Base-by-base conservation (phyloP, 305 asterid species). In the Andrographis paniculata region DNA sequence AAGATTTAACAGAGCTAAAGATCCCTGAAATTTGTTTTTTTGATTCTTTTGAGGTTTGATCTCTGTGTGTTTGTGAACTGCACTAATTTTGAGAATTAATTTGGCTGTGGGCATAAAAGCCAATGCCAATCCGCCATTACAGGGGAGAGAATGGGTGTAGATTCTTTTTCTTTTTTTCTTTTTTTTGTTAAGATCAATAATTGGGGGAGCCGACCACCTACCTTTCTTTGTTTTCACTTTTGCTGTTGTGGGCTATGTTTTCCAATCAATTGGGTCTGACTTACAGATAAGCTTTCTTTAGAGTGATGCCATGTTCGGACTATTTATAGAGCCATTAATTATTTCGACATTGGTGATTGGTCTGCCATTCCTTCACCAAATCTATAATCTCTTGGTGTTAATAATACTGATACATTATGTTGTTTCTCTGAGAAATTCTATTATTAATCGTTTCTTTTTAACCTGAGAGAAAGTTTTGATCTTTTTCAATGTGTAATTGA, bases 131-230 rank as follows among this genome's bases (percentile, higher is more conserved):
- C 42, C 42, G 14, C 42, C 8, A 3, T 0, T 33, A 33, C 1
- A 37, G 8, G 8, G 4, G 6, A 24, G 30, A 3, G 30, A 8
- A 8, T 4, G 30, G 30, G 30, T 13, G 39, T 33, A 30, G 27
- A 17, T 30, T 38, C 39, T 33, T 30, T 33, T 35, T n/a, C 36
- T 31, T 24, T 24, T 24, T 8, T 24, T 4, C 4, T 24, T 4
- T 24, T 8, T 24, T 8, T 24, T 8, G 27, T 23, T 40, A 21
- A 21, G 28, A 21, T 52, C 58, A 62, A 56, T 62, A 19, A 62
- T 62, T 62, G 54, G 30, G 21, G 49, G 30, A 44, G 49, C 8
- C 30, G 17, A 13, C 15, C 53, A 50, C 52, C 63, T 50, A 44
- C 45, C 59, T 50, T 20, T 2, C 42, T 37, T 37, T 37, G 42